Base-by-base conservation (phyloP, 2,329 filamentous ascomycete genomes). In the Tothia fuscella region DNA sequence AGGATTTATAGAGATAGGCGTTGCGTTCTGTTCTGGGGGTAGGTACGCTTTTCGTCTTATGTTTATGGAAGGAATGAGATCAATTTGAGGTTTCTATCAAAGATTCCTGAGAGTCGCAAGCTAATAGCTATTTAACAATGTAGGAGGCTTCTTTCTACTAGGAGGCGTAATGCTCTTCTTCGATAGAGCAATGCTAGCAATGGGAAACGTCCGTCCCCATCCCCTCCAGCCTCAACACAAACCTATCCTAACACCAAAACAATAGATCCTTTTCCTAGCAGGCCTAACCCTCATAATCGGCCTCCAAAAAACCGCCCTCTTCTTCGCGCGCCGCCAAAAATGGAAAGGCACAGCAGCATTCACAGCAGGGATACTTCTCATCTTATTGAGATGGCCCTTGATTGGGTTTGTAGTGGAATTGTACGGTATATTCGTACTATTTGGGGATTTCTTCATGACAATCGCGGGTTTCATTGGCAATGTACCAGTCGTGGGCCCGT, bases 11-110 rank as follows among this genome's bases (percentile, higher is more conserved):
- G 91, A 98, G 65, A 82, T 96, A 56, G 91, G 91, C 53, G 88
- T 95, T 48, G 85, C 88, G 60, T 98, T 98, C 71, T 96, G 91
- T 74, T 91, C 86, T 57, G 89, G 87, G 57, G 89, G 88, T 94
- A 80, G 53, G 83, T 81, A 62, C 50, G 51, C 46, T 40, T 10
- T 16, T 14, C 20, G n/a, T 21, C 22, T 9, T n/a, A 6, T 21
- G 4, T n/a, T 5, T 14, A 22, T 22, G 32, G 17, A 22, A 34
- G 13, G 16, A n/a, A 36, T 22, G 33, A 7, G 5, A 36, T n/a
- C 4, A 20, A 19, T 19, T 12, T 9, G n/a, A 33, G 31, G 16
- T 19, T 33, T n/a, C 16, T 17, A 20, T 6, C 17, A 19, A 5
- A 33, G 21, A 12, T 20, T 17, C 31, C n/a, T 22, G n/a, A 38